Evolutionary conservation across 2,329 filamentous ascomycete genomes (phyloP).

Genomic region (Teratosphaeria viscida): DNA sequence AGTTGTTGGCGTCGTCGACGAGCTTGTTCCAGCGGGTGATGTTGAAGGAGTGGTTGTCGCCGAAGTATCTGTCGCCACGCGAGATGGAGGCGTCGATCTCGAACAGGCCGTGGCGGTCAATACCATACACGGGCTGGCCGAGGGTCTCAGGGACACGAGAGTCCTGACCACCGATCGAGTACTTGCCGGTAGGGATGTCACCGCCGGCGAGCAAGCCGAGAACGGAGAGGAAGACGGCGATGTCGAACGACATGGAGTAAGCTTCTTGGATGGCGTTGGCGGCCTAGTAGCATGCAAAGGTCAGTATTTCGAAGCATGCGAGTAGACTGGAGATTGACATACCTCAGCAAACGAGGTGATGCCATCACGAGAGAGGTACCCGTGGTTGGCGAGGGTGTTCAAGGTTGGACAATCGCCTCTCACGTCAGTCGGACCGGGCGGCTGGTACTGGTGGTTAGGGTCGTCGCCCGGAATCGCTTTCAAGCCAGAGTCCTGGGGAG

Average conservation of each 20-base stretch:
- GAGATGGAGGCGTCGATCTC: slow-evolving; percentile 19
- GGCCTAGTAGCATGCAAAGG: slow-evolving; percentile 12
- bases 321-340: slow-evolving; percentile 2
- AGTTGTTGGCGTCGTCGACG: slow-evolving; percentile 9
- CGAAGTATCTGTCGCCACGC: slow-evolving; percentile 16
- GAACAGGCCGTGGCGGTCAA: slow-evolving; percentile 17
- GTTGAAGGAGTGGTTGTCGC: slow-evolving; percentile 17
- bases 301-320: background rate
- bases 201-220: slow-evolving; percentile 18
- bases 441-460: slow-evolving; percentile 14
- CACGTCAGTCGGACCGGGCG: slow-evolving; percentile 13
- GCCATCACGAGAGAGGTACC: slow-evolving; percentile 3
- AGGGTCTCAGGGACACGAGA: slow-evolving; percentile 15
- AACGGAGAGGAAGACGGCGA: slow-evolving; percentile 15
- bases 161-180: slow-evolving; percentile 15
- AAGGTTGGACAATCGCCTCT: slow-evolving; percentile 10
- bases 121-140: slow-evolving; percentile 13
- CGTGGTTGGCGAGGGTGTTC: slow-evolving; percentile 6
- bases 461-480: slow-evolving; percentile 16
- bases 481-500: slow-evolving; percentile 11
- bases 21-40: slow-evolving; percentile 13
- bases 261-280: slow-evolving; percentile 16
- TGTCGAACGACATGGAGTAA: slow-evolving; percentile 14
- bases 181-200: slow-evolving; percentile 17
- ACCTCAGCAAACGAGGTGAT: slow-evolving; percentile 17